Conservation (phyloP, 73 alveolate species). For the Effrenium voratum region DNA sequence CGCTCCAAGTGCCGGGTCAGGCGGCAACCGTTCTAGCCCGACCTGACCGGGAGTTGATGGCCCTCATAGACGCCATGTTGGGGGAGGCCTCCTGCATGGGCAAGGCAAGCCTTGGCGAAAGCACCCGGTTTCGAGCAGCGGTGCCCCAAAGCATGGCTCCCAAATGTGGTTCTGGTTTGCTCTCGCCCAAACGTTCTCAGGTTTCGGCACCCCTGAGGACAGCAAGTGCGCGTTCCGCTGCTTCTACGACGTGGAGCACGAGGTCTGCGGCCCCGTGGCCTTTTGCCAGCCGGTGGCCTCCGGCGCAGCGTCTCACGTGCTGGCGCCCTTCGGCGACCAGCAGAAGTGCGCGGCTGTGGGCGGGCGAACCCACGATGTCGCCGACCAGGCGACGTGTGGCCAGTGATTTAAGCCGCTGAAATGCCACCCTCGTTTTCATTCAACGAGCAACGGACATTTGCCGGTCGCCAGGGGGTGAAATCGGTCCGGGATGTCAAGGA, state of each 20-base stretch:
- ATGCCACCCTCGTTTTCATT: no score
- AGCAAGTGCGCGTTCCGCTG: slow-evolving; percentile 38
- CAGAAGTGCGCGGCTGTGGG: slow-evolving; percentile 1
- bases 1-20: background rate
- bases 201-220: no score
- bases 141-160: background rate
- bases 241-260: slow-evolving; percentile 13
- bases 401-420: no score
- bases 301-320: background rate
- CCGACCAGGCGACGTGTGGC: background rate
- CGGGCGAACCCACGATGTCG: background rate
- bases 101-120: background rate
- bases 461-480: no score
- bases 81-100: slow-evolving; percentile 24
- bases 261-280: slow-evolving; percentile 11
- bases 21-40: background rate
- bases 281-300: background rate
- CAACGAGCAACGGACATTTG: no score
- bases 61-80: background rate
- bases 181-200: no score
- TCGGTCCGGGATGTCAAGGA: no score
- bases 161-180: background rate
- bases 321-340: slow-evolving; percentile 3
- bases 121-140: no score
- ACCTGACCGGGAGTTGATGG: slow-evolving; percentile 12